Base-by-base conservation (phyloP, 768 basidiomycete genomes). In the Mycena maculata region DNA sequence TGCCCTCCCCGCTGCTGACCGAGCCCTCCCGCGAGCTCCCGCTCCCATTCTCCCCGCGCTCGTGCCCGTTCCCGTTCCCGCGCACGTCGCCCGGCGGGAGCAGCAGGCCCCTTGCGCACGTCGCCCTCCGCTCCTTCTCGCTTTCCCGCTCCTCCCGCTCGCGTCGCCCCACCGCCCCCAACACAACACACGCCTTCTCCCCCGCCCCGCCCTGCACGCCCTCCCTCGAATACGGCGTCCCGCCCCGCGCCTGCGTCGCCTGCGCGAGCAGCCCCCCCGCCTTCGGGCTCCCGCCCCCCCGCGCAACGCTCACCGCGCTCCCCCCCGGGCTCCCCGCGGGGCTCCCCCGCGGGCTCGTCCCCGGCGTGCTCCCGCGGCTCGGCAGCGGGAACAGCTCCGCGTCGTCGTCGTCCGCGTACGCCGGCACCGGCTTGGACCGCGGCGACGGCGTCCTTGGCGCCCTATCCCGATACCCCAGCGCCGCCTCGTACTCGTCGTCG, bases 331-430 rank as follows among this genome's bases (percentile, higher is more conserved):
- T 71, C 39, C 53, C 68, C 39, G 39, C 59, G 12, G 68, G 67
- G 15, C 50, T 60, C 25, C 42, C 42, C 6, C 41, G 52, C 33
- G 59, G 60, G 15, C 50, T 62, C 15, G n/a, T 13, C 15, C 1
- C 20, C 30, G 58, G 67, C 44, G 67, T 53, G 10, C 18, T 11
- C 18, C 63, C 28, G 61, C 54, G 23, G 33, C 8, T 7, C 23
- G 69, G 69, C n/a, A 71, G 54, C 10, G 69, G 69, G 54, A 71
- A 71, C 18, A 71, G 41, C 11, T 71, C 65, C 45, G 69, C 61
- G 28, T 71, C 69, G 49, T 71, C 69, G 57, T 71, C 65, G 49
- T 70, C 69, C 8, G 47, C 61, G 48, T 64, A 67, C 33, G 31
- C 69, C 20, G 18, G 25, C 23, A 54, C 22, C 30, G 56, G 48